Base-by-base conservation (phyloP, 306 rosid genomes). In the Herpetospermum pedunculosum region DNA sequence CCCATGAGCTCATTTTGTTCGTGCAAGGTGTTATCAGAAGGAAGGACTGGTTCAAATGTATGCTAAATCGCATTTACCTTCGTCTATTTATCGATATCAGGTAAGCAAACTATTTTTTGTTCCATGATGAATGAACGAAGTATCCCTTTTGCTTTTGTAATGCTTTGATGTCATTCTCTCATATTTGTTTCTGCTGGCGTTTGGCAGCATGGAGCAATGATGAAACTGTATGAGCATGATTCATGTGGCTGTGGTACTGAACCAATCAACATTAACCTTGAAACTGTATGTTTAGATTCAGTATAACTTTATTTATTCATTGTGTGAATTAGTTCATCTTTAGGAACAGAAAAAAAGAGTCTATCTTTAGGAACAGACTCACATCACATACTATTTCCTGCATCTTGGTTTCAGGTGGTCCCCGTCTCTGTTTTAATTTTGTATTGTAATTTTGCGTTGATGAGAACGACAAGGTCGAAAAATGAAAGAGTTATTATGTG, bases 41-140 rank as follows among this genome's bases (percentile, higher is more conserved):
- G 96, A 83, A 83, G 97, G 98, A 68, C 83, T 91, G 62, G 92
- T 76, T 78, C 97, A 89, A 82, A 81, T 75, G 76, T 85, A 79
- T 68, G 89, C 96, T 69, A 80, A 76, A 74, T 83, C 86, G 63
- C 87, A 83, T 59, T 74, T 89, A 26, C 88, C 92, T 72, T 19
- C 76, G 1, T 83, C 84, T 1, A 75, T 78, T 67, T 77, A 80
- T 72, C 92, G 62, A 84, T 78, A 78, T 77, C 85, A 78, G 87
- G 96, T 87, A 84, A 79, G 65, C 77, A 77, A 47, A 60, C 76
- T 73, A 35, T 14, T 62, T 41, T 67, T 40, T 15, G 19, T 23
- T 23, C 34, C 30, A 23, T 67, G 41, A 59, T 59, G 72, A 67
- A 40, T 37, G 55, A n/a, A 60, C 40, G 63, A 46, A 37, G 46